Evolutionary conservation across 257 asterid genomes (phyloP).

Genomic region (Plantago major): DNA sequence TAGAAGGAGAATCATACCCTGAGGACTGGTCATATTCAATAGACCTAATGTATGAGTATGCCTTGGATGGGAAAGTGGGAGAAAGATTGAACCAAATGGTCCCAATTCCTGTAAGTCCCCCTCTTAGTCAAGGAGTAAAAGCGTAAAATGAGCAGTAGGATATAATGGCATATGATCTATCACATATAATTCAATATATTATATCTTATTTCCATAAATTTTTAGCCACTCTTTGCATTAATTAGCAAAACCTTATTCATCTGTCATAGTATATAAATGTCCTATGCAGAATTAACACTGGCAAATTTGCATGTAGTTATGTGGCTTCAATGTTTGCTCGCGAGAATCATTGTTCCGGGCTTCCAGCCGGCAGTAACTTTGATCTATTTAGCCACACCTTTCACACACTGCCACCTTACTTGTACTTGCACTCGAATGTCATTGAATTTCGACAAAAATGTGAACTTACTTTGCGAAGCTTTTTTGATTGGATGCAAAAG

Average conservation of each 20-base stretch:
- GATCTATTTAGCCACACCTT: neutral
- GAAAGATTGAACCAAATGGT: constrained; percentile 85
- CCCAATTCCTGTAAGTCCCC: constrained; percentile 70
- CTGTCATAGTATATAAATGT: no score
- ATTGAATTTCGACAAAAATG: neutral
- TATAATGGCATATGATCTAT: neutral
- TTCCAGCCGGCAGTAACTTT: neutral
- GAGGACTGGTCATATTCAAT: constrained; percentile 61
- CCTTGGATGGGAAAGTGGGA: constrained; percentile 76
- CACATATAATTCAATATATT: neutral
- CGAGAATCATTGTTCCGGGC: neutral
- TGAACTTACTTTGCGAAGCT: neutral
- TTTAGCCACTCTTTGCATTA: neutral
- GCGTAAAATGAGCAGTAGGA: neutral
- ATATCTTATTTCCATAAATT: neutral
- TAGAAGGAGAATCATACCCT: constrained; percentile 44
- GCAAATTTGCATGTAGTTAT: neutral
- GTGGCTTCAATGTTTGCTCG: neutral
- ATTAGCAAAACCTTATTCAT: neutral
- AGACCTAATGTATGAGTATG: constrained; percentile 57
- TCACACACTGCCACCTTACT: neutral
- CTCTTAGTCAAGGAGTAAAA: constrained; percentile 1
- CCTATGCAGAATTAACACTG: neutral
- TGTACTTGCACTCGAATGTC: neutral
- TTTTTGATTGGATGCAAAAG: constrained; percentile 9